Percentiles rank a stretch among this genome's conserved stretches.
phyloP scores from a whole-genome alignment of 106 monocot species.

The Cymbidium sinense region DNA sequence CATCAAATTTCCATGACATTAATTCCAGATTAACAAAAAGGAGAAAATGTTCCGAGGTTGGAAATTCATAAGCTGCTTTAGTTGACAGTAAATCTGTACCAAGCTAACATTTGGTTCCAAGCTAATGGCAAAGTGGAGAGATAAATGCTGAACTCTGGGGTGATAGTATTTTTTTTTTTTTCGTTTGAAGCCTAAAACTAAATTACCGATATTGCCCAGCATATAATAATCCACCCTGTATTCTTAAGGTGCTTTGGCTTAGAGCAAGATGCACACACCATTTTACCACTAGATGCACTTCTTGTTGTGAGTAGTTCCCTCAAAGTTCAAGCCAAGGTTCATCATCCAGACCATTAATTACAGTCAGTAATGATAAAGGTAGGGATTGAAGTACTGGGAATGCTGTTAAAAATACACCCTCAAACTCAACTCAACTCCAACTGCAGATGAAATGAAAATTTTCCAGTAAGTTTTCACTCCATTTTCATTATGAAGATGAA shows the following conservation, averaged over 20 bases:
- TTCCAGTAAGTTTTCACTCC: background rate
- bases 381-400: background rate
- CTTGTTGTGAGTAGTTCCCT: no score
- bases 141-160: no score
- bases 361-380: background rate
- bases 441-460: background rate
- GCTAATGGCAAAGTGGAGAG: background rate
- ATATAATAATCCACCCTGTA: no score
- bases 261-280: no score
- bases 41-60: background rate
- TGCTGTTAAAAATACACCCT: background rate
- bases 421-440: background rate
- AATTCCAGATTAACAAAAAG: background rate
- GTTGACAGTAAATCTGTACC: background rate
- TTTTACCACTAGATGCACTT: no score
- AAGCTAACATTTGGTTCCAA: background rate
- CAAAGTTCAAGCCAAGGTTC: no score
- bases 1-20: background rate
- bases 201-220: no score
- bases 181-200: no score
- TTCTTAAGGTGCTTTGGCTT: no score
- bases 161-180: no score
- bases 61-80: background rate
- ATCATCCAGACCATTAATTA: no score
- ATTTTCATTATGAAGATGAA: background rate